phyloP scores from a whole-genome alignment of 78 protist species.

The Polysphondylium violaceum region DNA sequence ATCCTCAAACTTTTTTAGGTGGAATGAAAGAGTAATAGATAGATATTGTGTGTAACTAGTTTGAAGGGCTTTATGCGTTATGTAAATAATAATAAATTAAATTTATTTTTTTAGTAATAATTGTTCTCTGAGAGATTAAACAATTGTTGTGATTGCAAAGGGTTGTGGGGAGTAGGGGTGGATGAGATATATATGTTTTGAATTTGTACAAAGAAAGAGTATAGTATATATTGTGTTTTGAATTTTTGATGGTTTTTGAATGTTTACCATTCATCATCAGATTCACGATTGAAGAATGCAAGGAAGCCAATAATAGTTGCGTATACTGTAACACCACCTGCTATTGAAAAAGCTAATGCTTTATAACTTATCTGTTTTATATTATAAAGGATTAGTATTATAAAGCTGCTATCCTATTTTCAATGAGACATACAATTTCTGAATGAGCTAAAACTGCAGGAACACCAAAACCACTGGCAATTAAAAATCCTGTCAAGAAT shows the following conservation, averaged over 20 bases:
- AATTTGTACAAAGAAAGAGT: too few relatives aligned
- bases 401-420: not conserved
- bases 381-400: not conserved
- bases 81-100: too few relatives aligned
- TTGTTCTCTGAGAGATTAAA: too few relatives aligned
- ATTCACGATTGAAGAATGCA: not conserved
- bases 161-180: too few relatives aligned
- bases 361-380: constrained; percentile 16
- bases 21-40: constrained; percentile 17
- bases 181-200: too few relatives aligned
- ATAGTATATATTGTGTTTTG: too few relatives aligned
- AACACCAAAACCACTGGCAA: constrained; percentile 45
- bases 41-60: too few relatives aligned
- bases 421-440: constrained; percentile 17
- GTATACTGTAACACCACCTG: constrained; percentile 69
- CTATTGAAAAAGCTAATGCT: constrained; percentile 56
- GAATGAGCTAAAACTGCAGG: constrained; percentile 62
- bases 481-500: constrained; percentile 69
- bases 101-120: too few relatives aligned
- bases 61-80: too few relatives aligned
- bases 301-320: constrained; percentile 59
- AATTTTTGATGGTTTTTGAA: too few relatives aligned
- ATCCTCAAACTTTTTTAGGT: constrained; percentile 57
- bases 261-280: constrained; percentile 10
- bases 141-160: too few relatives aligned